Evolutionary conservation across 139 green algal genomes (phyloP).

Genomic region (Chlorella ohadii): DNA sequence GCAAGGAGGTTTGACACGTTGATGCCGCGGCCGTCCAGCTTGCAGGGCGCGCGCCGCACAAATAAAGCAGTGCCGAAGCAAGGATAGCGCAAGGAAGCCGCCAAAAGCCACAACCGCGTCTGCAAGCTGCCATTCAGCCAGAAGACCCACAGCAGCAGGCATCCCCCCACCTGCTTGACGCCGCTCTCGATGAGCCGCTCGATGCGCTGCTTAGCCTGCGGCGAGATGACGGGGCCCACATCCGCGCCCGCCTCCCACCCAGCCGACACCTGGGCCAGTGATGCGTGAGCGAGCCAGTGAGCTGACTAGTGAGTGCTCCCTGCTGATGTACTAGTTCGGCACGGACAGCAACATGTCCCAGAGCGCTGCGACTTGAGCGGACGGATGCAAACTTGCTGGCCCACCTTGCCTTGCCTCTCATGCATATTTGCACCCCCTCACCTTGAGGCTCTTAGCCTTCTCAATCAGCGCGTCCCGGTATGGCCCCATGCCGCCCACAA

Average conservation of each 20-base stretch:
- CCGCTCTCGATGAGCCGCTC: constrained; percentile 77
- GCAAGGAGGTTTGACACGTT: not conserved
- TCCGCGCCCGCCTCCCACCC: constrained; percentile 84
- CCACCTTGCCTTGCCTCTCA: not conserved
- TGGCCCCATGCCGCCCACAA: constrained; percentile 82
- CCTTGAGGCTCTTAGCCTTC: constrained; percentile 77
- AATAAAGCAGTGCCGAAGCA: too few relatives aligned
- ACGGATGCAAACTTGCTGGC: too few relatives aligned
- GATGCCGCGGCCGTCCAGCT: not conserved
- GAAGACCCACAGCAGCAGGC: too few relatives aligned
- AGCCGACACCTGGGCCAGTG: constrained; percentile 63
- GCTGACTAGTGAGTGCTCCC: not conserved
- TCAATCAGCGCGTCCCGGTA: constrained; percentile 70
- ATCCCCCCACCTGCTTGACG: constrained; percentile 62
- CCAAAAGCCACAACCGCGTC: too few relatives aligned
- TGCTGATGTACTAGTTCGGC: too few relatives aligned
- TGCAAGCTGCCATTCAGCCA: too few relatives aligned
- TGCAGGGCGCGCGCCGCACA: too few relatives aligned
- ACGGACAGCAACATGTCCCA: too few relatives aligned
- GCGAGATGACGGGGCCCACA: constrained; percentile 91
- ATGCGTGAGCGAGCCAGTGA: not conserved
- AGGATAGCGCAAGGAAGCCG: too few relatives aligned
- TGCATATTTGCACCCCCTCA: constrained; percentile 1
- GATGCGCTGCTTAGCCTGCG: constrained; percentile 66
- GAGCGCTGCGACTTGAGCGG: too few relatives aligned